Base-by-base conservation (phyloP, 306 rosid genomes). In the Luffa aegyptiaca region DNA sequence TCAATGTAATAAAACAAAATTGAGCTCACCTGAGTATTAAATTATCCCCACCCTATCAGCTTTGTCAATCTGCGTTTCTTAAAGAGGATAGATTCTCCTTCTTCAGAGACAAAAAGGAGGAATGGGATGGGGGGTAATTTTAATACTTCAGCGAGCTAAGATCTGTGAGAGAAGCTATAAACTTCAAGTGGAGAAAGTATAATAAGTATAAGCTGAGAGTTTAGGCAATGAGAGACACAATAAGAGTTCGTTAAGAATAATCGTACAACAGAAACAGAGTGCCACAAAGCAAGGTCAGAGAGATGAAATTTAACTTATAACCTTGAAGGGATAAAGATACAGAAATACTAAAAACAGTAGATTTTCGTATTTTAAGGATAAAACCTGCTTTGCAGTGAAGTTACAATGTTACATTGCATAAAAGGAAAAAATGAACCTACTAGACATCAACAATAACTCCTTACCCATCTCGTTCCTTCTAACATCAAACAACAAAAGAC, bases 391-490 rank as follows among this genome's bases (percentile, higher is more conserved):
- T 52, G 59, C 59, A 73, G 78, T 17, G 45, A 73, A 73, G 61
- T 73, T 73, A 48, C 78, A 49, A 73, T 12, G 78, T 73, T 73
- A 73, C 31, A 49, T 73, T 46, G 59, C 77, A 71, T 46, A 44
- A 21, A 45, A 21, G 77, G 39, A 12, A 71, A 71, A 71, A 71
- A 44, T 21, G 11, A 71, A 46, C 37, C 78, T 73, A 49, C 36
- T 12, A 48, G 45, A 31, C 78, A 49, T 13, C 59, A 71, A 42
- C 18, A 42, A 21, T 36, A 42, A 41, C 36, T 46, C 12, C 58
- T 46, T 12, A 71, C n/a, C 77, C 77, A 71, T 20, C 77, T 71
- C 58, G 46, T 45, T 71, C 77, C 77, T 71, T 45, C 21, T 12
- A 73, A 73, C 77, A 73, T 73, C 61, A 20, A 71, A 45, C 20